Evolutionary conservation across 495 filamentous ascomycete genomes (phyloP), one percentile per base, ranked within the genome.

Genomic region (Penicillium tannophilum): DNA sequence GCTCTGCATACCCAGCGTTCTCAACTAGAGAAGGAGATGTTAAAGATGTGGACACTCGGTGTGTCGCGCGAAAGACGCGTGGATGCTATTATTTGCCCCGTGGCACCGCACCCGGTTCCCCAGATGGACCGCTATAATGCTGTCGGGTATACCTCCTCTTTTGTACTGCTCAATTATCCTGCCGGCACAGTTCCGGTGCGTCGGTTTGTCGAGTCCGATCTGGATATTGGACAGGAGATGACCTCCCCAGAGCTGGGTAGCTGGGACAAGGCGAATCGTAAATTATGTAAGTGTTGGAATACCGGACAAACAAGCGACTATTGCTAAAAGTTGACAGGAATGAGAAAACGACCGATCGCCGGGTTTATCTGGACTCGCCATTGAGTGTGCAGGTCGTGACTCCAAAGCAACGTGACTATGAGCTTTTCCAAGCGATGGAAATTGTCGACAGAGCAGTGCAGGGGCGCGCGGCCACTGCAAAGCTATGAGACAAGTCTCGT

Each of bases 41-140:
- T 84, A 43, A 72, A 78, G 57, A 77, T 88, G 54, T 89, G 85
- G 85, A 75, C 64, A 14, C 44, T 61, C 2, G 59, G 52, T 26
- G 42, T 57, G 24, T 64, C 45, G 24, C 63, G 76, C 64, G 16
- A 65, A 44, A 53, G 70, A 24, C 68, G 60, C 1, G 65, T 87
- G 8, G 84, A 87, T 68, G 81, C 82, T 0, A 73, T 87, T 14
- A 80, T 86, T 41, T 71, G 71, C 17, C 84, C 84, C 7, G 58
- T 85, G 6, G 82, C 84, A 14, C 82, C 82, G 0, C 87, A 89
- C 61, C 84, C 88, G 0, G 86, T 87, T 1, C 85, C 86, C 0
- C 72, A 78, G n/a, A 73, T 86, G 47, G 87, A 90, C 68, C 65
- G 78, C 4, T 90, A 84, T 72, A 86, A 86, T 71, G 79, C 76